phyloP scores from a whole-genome alignment of 129 eudicot genomes.

The Tagetes patula region DNA sequence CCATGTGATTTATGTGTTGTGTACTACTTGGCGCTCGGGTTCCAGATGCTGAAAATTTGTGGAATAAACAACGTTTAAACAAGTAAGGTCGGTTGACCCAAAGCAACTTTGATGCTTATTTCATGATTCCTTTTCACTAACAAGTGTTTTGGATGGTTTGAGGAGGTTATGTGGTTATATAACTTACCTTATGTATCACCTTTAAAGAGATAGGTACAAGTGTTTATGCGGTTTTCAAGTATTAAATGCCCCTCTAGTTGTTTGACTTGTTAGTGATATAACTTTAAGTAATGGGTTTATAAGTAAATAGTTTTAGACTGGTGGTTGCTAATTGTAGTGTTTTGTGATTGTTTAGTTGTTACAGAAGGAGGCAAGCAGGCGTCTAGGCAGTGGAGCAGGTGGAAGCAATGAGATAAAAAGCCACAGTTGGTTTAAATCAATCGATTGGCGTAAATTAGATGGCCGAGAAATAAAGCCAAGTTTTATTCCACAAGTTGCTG shows the following conservation, averaged over 20 bases:
- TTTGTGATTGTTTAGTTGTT: slow-evolving; percentile 40
- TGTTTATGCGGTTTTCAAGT: background rate
- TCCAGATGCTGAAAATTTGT: background rate
- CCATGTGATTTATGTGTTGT: background rate
- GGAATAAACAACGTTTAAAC: too few relatives aligned
- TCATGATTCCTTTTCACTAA: background rate
- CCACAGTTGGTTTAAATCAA: slow-evolving; percentile 63
- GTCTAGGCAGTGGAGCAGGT: slow-evolving; percentile 54
- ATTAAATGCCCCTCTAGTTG: background rate
- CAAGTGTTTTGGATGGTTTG: background rate
- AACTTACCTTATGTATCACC: background rate
- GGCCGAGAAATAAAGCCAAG: slow-evolving; percentile 60
- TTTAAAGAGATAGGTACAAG: background rate
- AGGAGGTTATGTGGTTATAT: background rate
- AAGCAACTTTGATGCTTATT: background rate
- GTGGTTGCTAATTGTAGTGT: background rate
- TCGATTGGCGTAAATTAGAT: slow-evolving; percentile 66
- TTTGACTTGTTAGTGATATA: background rate
- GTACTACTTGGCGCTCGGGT: background rate
- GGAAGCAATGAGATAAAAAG: slow-evolving; percentile 54
- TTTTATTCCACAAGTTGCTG: slow-evolving; percentile 59
- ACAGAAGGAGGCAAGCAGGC: slow-evolving; percentile 58
- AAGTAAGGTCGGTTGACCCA: background rate
- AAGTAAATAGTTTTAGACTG: background rate
- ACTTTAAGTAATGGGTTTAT: background rate